Evolutionary conservation across 2,329 filamentous ascomycete species (phyloP).

Genomic region (Aplosporella prunicola): DNA sequence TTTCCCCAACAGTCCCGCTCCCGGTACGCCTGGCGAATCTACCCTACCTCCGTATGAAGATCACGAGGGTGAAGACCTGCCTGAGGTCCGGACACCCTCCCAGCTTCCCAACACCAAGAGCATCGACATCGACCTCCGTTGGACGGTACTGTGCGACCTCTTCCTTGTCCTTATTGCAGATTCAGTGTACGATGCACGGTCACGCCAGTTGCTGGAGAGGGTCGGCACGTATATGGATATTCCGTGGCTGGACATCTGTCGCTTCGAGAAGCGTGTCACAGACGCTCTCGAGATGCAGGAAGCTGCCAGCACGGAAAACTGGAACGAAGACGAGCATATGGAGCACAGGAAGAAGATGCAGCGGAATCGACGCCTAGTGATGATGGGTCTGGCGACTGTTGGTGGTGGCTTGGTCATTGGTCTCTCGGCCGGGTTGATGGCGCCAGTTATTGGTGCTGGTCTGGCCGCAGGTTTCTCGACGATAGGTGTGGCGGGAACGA

Average conservation of each 20-base stretch:
- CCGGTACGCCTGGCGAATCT: conserved; percentile 19
- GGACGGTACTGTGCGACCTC: conserved; percentile 93
- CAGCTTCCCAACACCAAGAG: conserved; percentile 72
- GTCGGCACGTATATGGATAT: conserved; percentile 75
- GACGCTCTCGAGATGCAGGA: conserved; percentile 98
- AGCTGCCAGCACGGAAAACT: conserved; percentile 85
- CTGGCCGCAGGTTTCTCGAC: conserved; percentile 91
- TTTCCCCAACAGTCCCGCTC: conserved; percentile 2
- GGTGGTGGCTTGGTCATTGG: conserved; percentile 93
- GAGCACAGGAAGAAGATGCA: conserved; percentile 73
- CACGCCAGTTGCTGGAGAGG: conserved; percentile 70
- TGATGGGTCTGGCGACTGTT: conserved; percentile 95
- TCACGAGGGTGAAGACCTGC: conserved; percentile 59
- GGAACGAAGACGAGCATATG: conserved; percentile 95
- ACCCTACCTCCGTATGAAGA: conserved; percentile 48
- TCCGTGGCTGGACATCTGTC: conserved; percentile 84
- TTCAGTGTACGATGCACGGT: conserved; percentile 83
- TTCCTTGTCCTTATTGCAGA: conserved; percentile 97
- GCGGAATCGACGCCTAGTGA: conserved; percentile 73
- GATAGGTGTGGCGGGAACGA: conserved; percentile 82
- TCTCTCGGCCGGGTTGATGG: conserved; percentile 80
- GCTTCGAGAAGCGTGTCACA: conserved; percentile 94
- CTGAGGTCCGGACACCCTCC: conserved; percentile 71
- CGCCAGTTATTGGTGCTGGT: conserved; percentile 87
- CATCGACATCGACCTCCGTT: conserved; percentile 90